Evolutionary conservation across 129 eudicot species (phyloP), one percentile per base, ranked within the genome.

Genomic region (Arctium minus): DNA sequence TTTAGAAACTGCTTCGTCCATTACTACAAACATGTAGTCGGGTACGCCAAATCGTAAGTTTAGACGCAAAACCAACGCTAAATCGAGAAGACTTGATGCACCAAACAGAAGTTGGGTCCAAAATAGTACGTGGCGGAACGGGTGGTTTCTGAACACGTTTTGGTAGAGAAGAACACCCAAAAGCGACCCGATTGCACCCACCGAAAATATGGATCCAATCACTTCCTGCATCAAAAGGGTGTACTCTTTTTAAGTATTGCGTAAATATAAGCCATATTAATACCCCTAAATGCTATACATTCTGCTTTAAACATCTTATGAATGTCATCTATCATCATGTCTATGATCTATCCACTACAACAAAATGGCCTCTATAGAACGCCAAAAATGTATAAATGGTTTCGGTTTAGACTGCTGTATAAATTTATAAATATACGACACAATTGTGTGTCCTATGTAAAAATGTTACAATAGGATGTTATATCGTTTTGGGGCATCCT

Each of bases 161-260:
- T 96, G 99, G 85, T 91, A 96, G 6, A 96, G 91, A 67, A 93
- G 84, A 80, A 90, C 93, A 2, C 99, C 98, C 3, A 91, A 83
- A 22, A 96, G 92, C 13, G 99, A 90, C 17, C 98, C 99, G 29
- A 91, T 71, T 73, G 97, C 90, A 80, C 99, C 99, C 81, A 95
- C 87, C 33, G 97, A 87, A 82, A 89, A 87, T 74, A 90, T 87
- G 35, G 91, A 93, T 32, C 99, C 99, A 22, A 95, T 90, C 64
- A 86, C 84, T 46, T 93, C 92, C 97, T 95, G 91, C 92, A 85
- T 67, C 78, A 81, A 86, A 69, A 22, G 44, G 37, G 64, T 70
- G 73, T 78, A 77, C 56, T 6, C 37, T 71, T 22, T 3, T 42
- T 35, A 35, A 72, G 48, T 0, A 46, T 30, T 50, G 11, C 17